Conservation (phyloP, 768 basidiomycete genomes). For the Mycena leptocephala region DNA sequence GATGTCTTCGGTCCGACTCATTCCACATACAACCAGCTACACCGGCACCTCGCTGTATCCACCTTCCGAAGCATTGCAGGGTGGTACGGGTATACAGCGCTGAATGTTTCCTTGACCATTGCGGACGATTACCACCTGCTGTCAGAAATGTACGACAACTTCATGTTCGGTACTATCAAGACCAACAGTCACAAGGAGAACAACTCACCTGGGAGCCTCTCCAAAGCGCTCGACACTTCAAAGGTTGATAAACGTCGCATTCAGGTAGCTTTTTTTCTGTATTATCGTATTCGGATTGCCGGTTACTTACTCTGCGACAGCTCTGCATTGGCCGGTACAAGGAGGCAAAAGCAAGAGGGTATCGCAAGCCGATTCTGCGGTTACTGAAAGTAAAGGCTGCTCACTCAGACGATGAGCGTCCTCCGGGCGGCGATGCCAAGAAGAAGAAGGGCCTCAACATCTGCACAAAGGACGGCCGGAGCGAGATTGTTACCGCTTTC, state of each 20-base stretch:
- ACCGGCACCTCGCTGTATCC: slow-evolving; percentile 15
- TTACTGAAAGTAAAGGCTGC: background rate
- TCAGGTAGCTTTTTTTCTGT: background rate
- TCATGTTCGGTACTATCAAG: background rate
- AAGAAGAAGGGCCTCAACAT: background rate
- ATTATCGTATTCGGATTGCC: background rate
- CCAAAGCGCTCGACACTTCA: background rate
- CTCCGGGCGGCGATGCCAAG: background rate
- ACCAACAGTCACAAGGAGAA: background rate
- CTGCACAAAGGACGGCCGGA: background rate
- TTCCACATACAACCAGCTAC: slow-evolving; percentile 22
- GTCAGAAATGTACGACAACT: slow-evolving; percentile 16
- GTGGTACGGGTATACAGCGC: no score
- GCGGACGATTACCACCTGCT: slow-evolving; percentile 1
- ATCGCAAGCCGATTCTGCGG: slow-evolving; percentile 2
- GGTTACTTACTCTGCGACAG: background rate
- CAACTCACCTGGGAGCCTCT: slow-evolving; percentile 3
- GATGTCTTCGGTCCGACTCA: no score
- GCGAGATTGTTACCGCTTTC: background rate
- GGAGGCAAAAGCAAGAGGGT: background rate
- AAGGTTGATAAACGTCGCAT: background rate
- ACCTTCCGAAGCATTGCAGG: slow-evolving; percentile 3
- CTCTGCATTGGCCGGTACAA: background rate
- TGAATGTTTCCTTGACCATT: slow-evolving; percentile 1
- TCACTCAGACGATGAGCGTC: slow-evolving; percentile 12